Evolutionary conservation across 768 basidiomycete species (phyloP).

Genomic region (Phaffia australis): DNA sequence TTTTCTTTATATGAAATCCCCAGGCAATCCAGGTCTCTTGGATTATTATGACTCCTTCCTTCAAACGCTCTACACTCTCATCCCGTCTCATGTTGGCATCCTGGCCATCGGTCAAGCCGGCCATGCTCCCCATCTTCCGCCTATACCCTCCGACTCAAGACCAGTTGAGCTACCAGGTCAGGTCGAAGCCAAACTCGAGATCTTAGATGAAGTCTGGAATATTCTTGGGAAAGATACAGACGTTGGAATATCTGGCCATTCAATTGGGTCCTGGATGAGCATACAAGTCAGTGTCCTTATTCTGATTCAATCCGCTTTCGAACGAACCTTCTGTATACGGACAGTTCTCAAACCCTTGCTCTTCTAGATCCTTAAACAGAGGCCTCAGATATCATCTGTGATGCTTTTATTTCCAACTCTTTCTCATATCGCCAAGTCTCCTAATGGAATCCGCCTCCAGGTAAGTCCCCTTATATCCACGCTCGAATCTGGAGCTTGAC

Average conservation of each 20-base stretch:
- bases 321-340: too few relatives aligned
- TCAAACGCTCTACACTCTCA: background rate
- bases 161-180: background rate
- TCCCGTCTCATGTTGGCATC: background rate
- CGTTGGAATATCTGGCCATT: background rate
- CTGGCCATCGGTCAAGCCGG: constrained; percentile 6
- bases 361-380: background rate
- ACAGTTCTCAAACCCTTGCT: too few relatives aligned
- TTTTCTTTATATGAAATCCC: too few relatives aligned
- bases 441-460: background rate
- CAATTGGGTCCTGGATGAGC: constrained; percentile 8
- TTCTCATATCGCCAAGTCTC: constrained; percentile 5
- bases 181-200: constrained; percentile 6
- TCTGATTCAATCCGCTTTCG: background rate
- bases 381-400: background rate
- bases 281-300: background rate
- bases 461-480: background rate
- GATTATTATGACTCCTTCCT: constrained; percentile 5
- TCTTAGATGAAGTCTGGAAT: background rate
- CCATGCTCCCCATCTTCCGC: background rate
- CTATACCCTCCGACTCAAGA: background rate
- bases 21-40: constrained; percentile 32
- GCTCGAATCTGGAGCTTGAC: background rate
- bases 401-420: constrained; percentile 3
- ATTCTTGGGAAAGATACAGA: background rate